Percentiles rank a stretch among this genome's conserved stretches.
phyloP scores from a whole-genome alignment of 257 asterid genomes.

The Cinchona pubescens region DNA sequence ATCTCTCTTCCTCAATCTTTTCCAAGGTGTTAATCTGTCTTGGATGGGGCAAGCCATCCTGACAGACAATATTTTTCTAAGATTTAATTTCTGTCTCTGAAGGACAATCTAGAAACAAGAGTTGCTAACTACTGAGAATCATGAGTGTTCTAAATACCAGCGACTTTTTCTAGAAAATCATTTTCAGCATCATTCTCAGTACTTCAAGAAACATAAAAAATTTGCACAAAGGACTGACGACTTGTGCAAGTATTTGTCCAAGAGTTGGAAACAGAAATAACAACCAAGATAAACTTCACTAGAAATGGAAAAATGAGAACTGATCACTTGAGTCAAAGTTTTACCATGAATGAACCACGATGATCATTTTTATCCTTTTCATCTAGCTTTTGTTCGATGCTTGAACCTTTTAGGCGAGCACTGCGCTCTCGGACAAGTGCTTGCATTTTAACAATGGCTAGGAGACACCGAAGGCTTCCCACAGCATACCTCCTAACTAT shows the following conservation, averaged over 20 bases:
- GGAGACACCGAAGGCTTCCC: constrained; percentile 92
- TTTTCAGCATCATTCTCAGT: neutral
- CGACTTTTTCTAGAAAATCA: neutral
- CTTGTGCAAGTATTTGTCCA: neutral
- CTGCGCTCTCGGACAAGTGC: constrained; percentile 76
- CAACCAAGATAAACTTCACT: neutral
- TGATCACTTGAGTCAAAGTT: constrained; percentile 1
- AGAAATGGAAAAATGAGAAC: neutral
- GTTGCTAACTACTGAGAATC: neutral
- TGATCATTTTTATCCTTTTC: constrained; percentile 33
- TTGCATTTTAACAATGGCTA: constrained; percentile 89
- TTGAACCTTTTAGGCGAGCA: constrained; percentile 34
- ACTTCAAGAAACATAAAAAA: neutral
- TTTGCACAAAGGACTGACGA: neutral
- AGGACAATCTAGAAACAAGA: neutral
- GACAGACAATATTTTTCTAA: neutral
- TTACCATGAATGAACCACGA: constrained; percentile 16
- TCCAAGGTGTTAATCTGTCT: neutral
- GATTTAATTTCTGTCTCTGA: neutral
- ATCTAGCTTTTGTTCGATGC: constrained; percentile 26
- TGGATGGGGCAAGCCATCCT: neutral
- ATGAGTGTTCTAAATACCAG: neutral
- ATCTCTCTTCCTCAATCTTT: neutral
- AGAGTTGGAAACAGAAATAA: neutral
- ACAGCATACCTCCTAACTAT: constrained; percentile 79